A percentile compares a stretch with the other conserved stretches of the same genome.
phyloP scores from a whole-genome alignment of 2,329 filamentous ascomycete species.

The Pseudogymnoascus sp. region DNA sequence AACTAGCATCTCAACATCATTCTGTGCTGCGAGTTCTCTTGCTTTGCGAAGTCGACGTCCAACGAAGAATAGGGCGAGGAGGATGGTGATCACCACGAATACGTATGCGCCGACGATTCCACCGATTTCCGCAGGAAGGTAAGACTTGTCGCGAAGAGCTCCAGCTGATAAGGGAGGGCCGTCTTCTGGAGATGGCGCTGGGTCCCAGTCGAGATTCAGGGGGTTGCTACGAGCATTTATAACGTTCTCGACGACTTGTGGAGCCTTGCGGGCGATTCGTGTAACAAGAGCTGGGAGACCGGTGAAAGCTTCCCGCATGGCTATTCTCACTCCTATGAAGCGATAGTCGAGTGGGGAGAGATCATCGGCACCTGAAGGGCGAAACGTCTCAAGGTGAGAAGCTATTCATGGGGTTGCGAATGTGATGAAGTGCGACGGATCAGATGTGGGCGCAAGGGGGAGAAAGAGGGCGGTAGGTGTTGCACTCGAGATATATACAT shows the following conservation, averaged over 20 bases:
- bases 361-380: constrained; percentile 9
- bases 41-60: constrained; percentile 44
- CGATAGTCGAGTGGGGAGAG: background rate
- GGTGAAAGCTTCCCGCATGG: constrained; percentile 9
- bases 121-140: constrained; percentile 75
- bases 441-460: background rate
- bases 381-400: constrained; percentile 9
- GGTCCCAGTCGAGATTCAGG: constrained; percentile 43
- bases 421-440: background rate
- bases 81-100: constrained; percentile 66
- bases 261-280: background rate
- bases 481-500: constrained; percentile 4
- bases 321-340: background rate
- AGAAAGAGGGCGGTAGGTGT: constrained; percentile 3
- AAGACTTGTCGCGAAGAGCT: constrained; percentile 53
- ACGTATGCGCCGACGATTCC: constrained; percentile 81
- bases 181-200: constrained; percentile 53
- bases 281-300: constrained; percentile 6
- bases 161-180: constrained; percentile 52
- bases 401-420: background rate
- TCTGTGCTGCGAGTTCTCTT: constrained; percentile 17
- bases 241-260: background rate
- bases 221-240: constrained; percentile 17
- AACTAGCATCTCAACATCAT: constrained; percentile 29
- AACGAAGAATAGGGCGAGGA: constrained; percentile 57